Evolutionary conservation across 345 rosid genomes (phyloP).

Genomic region (Eucalyptus pauciflora): DNA sequence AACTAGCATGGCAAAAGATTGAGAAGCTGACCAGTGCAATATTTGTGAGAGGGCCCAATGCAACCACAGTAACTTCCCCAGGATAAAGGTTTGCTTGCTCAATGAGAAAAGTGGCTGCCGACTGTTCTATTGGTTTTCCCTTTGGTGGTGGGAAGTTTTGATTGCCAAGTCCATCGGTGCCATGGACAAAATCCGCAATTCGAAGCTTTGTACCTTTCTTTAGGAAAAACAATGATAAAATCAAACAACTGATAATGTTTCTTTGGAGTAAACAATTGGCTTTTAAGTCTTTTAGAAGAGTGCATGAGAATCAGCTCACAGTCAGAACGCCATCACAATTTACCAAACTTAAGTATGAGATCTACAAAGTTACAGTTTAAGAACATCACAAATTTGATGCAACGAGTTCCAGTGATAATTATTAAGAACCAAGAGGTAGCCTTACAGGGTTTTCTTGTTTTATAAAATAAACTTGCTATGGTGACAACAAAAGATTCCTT

Average conservation of each 20-base stretch:
- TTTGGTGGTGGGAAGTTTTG: constrained; percentile 83
- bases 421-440: not conserved
- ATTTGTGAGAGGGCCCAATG: constrained; percentile 88
- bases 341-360: not conserved
- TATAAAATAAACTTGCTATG: not conserved
- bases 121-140: constrained; percentile 59
- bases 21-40: constrained; percentile 60
- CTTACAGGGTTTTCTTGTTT: not conserved
- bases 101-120: constrained; percentile 68
- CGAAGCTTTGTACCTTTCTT: constrained; percentile 75
- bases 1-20: not conserved
- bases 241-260: not conserved
- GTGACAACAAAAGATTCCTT: not conserved
- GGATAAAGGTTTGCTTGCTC: constrained; percentile 77
- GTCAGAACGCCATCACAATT: not conserved
- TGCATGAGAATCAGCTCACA: not conserved
- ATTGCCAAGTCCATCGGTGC: constrained; percentile 90
- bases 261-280: not conserved
- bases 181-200: constrained; percentile 94
- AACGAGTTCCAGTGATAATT: not conserved
- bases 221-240: not conserved
- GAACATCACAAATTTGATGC: not conserved
- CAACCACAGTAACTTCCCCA: constrained; percentile 84
- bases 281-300: not conserved
- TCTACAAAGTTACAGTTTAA: not conserved